Percentiles rank a stretch among this genome's conserved stretches.
phyloP scores from a whole-genome alignment of 768 basidiomycete genomes.

The Suillus subluteus region DNA sequence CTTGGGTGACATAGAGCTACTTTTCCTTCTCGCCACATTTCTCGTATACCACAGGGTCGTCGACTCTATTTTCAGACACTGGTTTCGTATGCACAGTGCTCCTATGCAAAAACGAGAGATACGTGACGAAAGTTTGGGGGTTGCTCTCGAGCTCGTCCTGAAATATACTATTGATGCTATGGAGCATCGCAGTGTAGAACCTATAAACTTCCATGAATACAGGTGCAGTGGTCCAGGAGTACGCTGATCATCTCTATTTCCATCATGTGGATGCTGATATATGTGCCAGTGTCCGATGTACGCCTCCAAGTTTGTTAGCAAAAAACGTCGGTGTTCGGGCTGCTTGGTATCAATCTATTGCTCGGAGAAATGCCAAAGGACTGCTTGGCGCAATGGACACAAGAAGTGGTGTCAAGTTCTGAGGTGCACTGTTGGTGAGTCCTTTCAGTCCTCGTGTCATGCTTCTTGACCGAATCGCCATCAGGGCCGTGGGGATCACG shows the following conservation, averaged over 20 bases:
- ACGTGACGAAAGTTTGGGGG: background rate
- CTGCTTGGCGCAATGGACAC: background rate
- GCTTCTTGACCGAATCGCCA: background rate
- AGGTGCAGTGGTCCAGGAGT: constrained; percentile 1
- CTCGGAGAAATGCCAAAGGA: constrained; percentile 1
- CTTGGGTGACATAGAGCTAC: background rate
- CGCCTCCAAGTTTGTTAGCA: background rate
- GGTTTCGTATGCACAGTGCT: background rate
- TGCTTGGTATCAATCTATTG: constrained; percentile 1
- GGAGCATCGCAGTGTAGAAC: background rate
- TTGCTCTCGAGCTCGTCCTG: background rate
- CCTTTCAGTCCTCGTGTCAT: background rate
- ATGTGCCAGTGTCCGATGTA: background rate
- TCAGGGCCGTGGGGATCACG: background rate
- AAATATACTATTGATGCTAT: background rate
- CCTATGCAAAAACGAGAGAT: background rate
- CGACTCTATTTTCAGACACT: background rate
- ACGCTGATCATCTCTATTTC: background rate
- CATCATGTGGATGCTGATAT: background rate
- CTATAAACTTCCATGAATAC: constrained; percentile 1
- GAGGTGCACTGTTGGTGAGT: background rate
- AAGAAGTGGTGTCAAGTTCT: constrained; percentile 1
- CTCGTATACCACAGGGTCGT: background rate
- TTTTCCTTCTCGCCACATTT: constrained; percentile 1
- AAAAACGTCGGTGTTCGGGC: background rate